These are phyloP conservation scores for Parietaria judaica DNA, from an alignment of 306 rosid genomes.

Conservation along the genomic window DNA sequence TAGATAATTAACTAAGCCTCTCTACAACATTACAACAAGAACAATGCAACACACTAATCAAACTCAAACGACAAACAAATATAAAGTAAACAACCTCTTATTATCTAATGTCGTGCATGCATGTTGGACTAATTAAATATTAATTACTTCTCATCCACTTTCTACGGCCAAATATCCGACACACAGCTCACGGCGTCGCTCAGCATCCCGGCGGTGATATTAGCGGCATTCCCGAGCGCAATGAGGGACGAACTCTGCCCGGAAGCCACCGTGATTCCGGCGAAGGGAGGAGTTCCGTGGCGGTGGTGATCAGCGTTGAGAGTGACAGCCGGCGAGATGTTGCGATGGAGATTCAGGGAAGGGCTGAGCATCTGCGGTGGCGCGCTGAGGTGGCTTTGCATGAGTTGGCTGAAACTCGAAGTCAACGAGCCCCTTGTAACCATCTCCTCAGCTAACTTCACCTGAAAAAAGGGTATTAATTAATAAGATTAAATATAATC, in stretches of 20 bases:
- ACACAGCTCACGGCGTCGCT: conserved; percentile 41
- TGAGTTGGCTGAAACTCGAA: conserved; percentile 36
- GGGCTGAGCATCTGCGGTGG: conserved; percentile 34
- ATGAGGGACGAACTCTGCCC: conserved; percentile 33
- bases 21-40: background rate
- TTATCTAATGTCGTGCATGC: background rate
- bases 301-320: conserved; percentile 33
- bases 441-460: conserved; percentile 89
- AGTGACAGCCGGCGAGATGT: conserved; percentile 52
- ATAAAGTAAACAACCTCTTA: background rate
- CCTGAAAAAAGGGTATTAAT: conserved; percentile 30
- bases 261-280: conserved; percentile 32
- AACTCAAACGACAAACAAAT: background rate
- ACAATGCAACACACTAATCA: background rate
- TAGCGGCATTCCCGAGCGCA: conserved; percentile 35
- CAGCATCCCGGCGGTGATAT: conserved; percentile 32
- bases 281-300: conserved; percentile 31
- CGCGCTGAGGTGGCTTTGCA: conserved; percentile 41
- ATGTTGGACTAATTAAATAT: background rate
- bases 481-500: no score
- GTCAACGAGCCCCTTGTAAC: conserved; percentile 67
- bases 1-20: no score
- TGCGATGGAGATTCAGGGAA: conserved; percentile 13
- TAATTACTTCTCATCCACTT: background rate
- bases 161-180: conserved; percentile 31